Base-by-base conservation (phyloP, 2,329 filamentous ascomycete genomes). In the Juglanconis sp. region DNA sequence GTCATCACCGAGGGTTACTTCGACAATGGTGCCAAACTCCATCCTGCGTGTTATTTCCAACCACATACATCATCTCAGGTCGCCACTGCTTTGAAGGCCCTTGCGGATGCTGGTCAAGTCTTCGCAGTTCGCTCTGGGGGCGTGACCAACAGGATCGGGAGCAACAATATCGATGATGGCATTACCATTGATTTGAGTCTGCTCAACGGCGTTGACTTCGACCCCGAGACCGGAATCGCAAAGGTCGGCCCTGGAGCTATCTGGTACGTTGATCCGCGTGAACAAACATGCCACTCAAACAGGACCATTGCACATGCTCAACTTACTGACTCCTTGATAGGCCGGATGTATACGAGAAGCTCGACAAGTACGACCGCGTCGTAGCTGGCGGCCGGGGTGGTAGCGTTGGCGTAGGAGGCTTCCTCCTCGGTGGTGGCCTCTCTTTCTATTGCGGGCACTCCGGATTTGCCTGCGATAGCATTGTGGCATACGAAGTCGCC, bases 391-490 rank as follows among this genome's bases (percentile, higher is more conserved):
- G 67, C 1, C 65, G 68, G 8, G 67, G 64, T 40, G 68, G 62
- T 42, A 64, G 63, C 24, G 68, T 71, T 34, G 71, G 71, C 8
- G 68, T 70, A 5, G 68, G 64, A 9, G 71, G 70, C 9, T 65
- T 71, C 35, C 44, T 70, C 9, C 56, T 67, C 1, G 70, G 70
- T 8, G 68, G 70, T 11, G 70, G 70, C 17, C 68, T 67, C 52
- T 67, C 66, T n/a, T 71, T 67, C 61, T 68, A 69, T 61, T 59
- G 65, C 2, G 59, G 60, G 13, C 50, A 52, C 5, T 51, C 71
- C 36, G 79, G 79, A 1, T 75, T 76, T 35, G 74, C 70, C 30
- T 76, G 74, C 60, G 77, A 79, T 61, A 75, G 71, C 40, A 70
- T 79, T 7, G 61, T 69, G 6, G 71, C 71, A 51, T 77, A 68